Conservation (phyloP, 2,329 filamentous ascomycete species). For the Hymenoscyphus linearis region DNA sequence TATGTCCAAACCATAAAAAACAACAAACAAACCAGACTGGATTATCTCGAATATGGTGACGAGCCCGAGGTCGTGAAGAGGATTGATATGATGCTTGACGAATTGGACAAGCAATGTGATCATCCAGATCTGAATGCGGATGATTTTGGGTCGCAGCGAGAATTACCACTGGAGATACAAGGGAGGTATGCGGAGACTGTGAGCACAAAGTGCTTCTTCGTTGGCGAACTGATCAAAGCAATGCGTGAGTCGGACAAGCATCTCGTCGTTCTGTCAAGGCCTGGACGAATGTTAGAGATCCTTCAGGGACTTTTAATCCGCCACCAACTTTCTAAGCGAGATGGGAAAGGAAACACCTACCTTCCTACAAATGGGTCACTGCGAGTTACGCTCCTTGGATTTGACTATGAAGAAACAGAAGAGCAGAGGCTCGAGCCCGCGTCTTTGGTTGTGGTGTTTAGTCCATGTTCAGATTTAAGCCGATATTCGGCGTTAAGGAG, state of each 20-base stretch:
- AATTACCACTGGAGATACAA: constrained; percentile 40
- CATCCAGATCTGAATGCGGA: constrained; percentile 48
- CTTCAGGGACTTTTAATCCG: constrained; percentile 45
- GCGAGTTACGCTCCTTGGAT: constrained; percentile 22
- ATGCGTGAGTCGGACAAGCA: constrained; percentile 41
- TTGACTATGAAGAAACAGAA: constrained; percentile 10
- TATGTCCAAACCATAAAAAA: constrained; percentile 47
- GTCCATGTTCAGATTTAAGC: background rate
- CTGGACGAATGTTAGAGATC: constrained; percentile 45
- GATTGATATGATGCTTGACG: constrained; percentile 47
- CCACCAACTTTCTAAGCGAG: constrained; percentile 33
- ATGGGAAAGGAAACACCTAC: constrained; percentile 28
- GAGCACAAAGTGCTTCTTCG: constrained; percentile 56
- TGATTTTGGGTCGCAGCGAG: constrained; percentile 33
- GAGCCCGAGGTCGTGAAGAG: constrained; percentile 37
- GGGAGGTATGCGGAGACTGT: constrained; percentile 48
- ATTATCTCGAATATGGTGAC: constrained; percentile 43
- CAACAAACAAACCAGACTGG: constrained; percentile 39
- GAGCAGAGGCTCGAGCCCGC: constrained; percentile 9
- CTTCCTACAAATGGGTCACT: constrained; percentile 13
- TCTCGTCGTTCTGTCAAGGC: constrained; percentile 49
- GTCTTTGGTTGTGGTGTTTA: constrained; percentile 15
- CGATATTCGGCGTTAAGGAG: background rate
- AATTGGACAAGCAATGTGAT: constrained; percentile 51
- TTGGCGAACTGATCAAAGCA: constrained; percentile 48